Conservation (phyloP, 2,329 filamentous ascomycete genomes). For the Pyrenophora graminea region DNA sequence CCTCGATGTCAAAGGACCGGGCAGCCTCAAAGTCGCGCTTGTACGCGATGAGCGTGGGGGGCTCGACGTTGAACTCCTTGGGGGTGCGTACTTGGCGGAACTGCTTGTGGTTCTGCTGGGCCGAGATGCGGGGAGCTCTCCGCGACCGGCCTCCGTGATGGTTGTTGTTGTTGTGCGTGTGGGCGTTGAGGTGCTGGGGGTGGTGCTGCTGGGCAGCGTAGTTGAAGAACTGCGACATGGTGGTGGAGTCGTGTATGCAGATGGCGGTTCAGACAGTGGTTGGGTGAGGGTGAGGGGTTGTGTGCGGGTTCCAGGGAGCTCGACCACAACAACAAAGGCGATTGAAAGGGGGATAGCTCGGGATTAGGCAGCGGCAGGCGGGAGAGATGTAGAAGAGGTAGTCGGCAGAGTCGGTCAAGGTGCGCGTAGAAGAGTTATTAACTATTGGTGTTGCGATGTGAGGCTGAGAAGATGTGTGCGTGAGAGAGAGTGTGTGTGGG, state of each 20-base stretch:
- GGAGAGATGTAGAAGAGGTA: slow-evolving; percentile 17
- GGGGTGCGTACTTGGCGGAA: slow-evolving; percentile 83
- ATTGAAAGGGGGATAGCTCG: slow-evolving; percentile 27
- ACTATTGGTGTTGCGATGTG: slow-evolving; percentile 26
- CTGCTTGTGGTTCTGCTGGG: slow-evolving; percentile 85
- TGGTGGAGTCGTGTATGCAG: slow-evolving; percentile 25
- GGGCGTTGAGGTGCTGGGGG: slow-evolving; percentile 54
- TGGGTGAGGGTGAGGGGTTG: slow-evolving; percentile 28
- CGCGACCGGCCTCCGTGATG: slow-evolving; percentile 85
- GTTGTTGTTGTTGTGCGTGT: slow-evolving; percentile 62
- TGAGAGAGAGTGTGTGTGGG: slow-evolving; percentile 10
- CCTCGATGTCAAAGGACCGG: slow-evolving; percentile 91
- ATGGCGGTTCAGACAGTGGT: slow-evolving; percentile 20
- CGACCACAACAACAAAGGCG: slow-evolving; percentile 36
- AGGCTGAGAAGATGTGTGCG: slow-evolving; percentile 30
- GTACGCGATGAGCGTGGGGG: slow-evolving; percentile 75
- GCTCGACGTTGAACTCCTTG: slow-evolving; percentile 77
- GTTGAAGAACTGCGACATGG: slow-evolving; percentile 56
- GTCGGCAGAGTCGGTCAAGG: slow-evolving; percentile 12
- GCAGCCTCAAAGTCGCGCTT: slow-evolving; percentile 87
- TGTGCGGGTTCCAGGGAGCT: slow-evolving; percentile 15
- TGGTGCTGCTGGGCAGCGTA: slow-evolving; percentile 54
- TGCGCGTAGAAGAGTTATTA: slow-evolving; percentile 21
- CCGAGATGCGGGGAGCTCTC: slow-evolving; percentile 77
- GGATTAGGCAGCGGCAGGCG: slow-evolving; percentile 3